These are phyloP conservation scores for Coemansia sp. DNA, from an alignment of 192 early-diverging fungal species.

Conservation along the genomic window DNA sequence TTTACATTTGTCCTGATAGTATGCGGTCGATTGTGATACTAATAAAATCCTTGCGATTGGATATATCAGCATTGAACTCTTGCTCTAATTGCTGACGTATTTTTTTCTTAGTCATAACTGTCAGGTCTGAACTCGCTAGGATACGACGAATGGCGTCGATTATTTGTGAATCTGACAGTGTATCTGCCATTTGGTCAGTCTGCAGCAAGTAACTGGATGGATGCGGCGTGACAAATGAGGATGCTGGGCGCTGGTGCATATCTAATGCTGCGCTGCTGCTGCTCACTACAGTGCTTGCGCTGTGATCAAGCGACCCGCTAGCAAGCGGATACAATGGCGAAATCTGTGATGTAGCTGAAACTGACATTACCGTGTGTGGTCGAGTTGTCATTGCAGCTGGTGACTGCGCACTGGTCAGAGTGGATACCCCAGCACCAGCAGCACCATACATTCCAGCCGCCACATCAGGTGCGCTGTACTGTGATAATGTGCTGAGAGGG, in stretches of 20 bases:
- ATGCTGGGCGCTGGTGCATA: slow-evolving; percentile 10
- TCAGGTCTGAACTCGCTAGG: slow-evolving; percentile 67
- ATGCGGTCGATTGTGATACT: slow-evolving; percentile 59
- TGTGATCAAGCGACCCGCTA: slow-evolving; percentile 9
- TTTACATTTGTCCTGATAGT: slow-evolving; percentile 25
- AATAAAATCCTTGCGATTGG: slow-evolving; percentile 66
- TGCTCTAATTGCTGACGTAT: slow-evolving; percentile 69
- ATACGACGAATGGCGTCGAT: slow-evolving; percentile 64
- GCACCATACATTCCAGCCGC: not conserved
- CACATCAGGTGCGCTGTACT: not conserved
- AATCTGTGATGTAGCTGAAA: slow-evolving; percentile 1
- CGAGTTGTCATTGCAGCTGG: slow-evolving; percentile 8
- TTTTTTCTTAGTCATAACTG: slow-evolving; percentile 76
- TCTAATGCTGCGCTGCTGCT: slow-evolving; percentile 5
- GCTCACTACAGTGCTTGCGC: not conserved
- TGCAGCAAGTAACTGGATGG: slow-evolving; percentile 1
- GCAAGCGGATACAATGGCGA: slow-evolving; percentile 7
- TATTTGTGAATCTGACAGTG: slow-evolving; percentile 71
- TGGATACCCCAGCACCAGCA: not conserved
- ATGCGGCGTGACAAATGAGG: not conserved
- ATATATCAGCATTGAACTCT: slow-evolving; percentile 68
- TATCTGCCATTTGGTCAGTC: slow-evolving; percentile 6
- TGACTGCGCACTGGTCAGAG: slow-evolving; percentile 3
- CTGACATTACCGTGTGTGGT: slow-evolving; percentile 16
- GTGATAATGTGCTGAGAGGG: not conserved